Evolutionary conservation across 1,284 basidiomycete genomes (phyloP), one percentile per base, ranked within the genome.

Genomic region (Puccinia coronata): DNA sequence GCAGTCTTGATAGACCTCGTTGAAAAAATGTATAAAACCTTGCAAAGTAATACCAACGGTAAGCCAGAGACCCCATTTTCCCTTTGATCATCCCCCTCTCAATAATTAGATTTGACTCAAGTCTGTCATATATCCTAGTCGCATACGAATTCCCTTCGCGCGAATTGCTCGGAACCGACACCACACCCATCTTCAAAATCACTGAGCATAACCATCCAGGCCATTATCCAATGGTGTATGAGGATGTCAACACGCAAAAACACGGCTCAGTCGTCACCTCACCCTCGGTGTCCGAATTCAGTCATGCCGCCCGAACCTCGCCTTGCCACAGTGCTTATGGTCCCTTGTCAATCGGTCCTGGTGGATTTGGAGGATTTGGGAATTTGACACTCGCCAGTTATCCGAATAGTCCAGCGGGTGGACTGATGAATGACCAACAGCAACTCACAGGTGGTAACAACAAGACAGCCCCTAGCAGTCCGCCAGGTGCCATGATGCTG

Each of bases 261-360:
- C 73, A 75, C 34, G 47, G 16, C 67, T 49, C 67, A 49, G 67
- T 70, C 67, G 55, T 31, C n/a, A 61, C 39, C 8, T 79, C 76
- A 55, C 76, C 76, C 23, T 47, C 63, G 25, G 51, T 69, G 34
- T 79, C 76, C 25, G 76, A 79, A 41, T 79, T 79, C 65, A 61
- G 41, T 34, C 53, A 75, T 63, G 41, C 57, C 31, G 25, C 36
- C 43, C 71, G 55, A 53, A 55, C 51, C 2, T 57, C 73, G n/a
- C 57, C 53, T 18, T 41, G 41, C 6, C 43, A 55, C 39, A 34
- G 34, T n/a, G 25, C 34, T 16, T 55, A n/a, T 43, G 18, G 76
- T 36, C 51, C 63, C n/a, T 70, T 70, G 31, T 79, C 76, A 31
- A 34, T 79, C 20, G 63, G 65, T 79, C 65, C 76, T 31, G 51